Evolutionary conservation across 768 basidiomycete species (phyloP).

Genomic region (Collybiopsis confluens): DNA sequence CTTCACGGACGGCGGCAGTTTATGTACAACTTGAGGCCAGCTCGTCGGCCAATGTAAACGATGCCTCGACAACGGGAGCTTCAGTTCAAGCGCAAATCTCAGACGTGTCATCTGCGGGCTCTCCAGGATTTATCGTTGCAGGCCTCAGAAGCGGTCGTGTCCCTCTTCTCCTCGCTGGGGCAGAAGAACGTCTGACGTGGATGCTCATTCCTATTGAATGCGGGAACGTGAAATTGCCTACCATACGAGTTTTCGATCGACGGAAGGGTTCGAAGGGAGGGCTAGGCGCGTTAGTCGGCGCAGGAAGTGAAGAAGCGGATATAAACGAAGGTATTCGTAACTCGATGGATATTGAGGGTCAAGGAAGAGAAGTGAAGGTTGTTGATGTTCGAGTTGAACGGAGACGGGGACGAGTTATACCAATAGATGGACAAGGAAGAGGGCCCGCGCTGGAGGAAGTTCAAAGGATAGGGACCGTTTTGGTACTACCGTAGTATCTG

Average conservation of each 20-base stretch:
- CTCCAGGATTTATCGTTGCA: slow-evolving; percentile 78
- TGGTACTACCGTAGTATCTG: slow-evolving; percentile 28
- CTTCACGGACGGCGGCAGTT: slow-evolving; percentile 62
- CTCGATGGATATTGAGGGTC: slow-evolving; percentile 25
- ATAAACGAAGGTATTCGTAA: slow-evolving; percentile 8
- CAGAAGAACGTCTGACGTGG: slow-evolving; percentile 65
- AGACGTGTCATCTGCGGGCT: slow-evolving; percentile 11
- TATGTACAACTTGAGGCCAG: slow-evolving; percentile 61
- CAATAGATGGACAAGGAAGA: slow-evolving; percentile 7
- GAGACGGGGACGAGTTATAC: slow-evolving; percentile 10
- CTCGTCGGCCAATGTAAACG: neutral
- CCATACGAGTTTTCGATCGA: slow-evolving; percentile 53
- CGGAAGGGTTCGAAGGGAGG: slow-evolving; percentile 24
- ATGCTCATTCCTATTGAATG: slow-evolving; percentile 71
- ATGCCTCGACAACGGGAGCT: neutral
- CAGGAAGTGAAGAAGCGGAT: neutral
- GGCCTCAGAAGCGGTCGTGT: slow-evolving; percentile 66
- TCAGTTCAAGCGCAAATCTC: neutral
- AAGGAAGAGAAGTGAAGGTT: slow-evolving; percentile 47
- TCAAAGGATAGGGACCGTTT: slow-evolving; percentile 22
- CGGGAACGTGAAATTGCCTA: slow-evolving; percentile 60
- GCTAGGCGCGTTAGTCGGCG: slow-evolving; percentile 22
- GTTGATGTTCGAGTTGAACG: slow-evolving; percentile 47
- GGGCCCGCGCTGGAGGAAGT: slow-evolving; percentile 12
- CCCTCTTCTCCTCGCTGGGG: slow-evolving; percentile 70